A percentile compares a stretch with the other conserved stretches of the same genome.
phyloP scores from a whole-genome alignment of 208 protist species.

The Strigomonas culicis region DNA sequence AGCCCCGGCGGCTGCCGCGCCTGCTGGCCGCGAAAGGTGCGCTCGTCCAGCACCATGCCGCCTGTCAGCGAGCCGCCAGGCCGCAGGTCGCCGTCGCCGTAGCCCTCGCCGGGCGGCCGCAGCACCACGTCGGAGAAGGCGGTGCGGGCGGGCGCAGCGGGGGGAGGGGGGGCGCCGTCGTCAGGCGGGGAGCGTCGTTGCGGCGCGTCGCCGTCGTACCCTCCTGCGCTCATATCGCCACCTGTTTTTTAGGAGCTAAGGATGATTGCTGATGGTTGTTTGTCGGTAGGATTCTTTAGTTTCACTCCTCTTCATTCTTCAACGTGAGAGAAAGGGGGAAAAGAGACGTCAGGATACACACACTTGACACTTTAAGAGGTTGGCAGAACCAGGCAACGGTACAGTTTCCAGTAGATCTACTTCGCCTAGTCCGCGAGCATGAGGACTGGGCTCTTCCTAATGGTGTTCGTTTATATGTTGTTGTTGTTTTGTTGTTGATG shows the following conservation, averaged over 20 bases:
- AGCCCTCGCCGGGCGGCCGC: slow-evolving; percentile 50
- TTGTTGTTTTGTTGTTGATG: too few relatives aligned
- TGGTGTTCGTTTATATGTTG: not conserved
- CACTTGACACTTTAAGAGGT: slow-evolving; percentile 3
- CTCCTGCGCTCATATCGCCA: too few relatives aligned
- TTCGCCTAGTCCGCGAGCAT: not conserved
- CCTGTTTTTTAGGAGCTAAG: too few relatives aligned
- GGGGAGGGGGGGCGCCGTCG: too few relatives aligned
- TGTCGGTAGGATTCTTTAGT: too few relatives aligned
- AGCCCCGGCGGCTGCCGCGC: not conserved
- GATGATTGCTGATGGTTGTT: too few relatives aligned
- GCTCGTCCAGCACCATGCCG: slow-evolving; percentile 51
- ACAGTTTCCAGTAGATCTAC: not conserved
- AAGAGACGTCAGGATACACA: not conserved
- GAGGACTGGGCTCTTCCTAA: not conserved
- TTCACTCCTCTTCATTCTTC: too few relatives aligned
- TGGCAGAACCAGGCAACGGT: not conserved
- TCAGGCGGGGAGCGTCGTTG: too few relatives aligned
- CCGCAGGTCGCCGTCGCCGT: slow-evolving; percentile 68
- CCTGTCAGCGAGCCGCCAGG: slow-evolving; percentile 46
- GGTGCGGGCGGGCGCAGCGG: not conserved
- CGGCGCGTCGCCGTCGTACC: too few relatives aligned
- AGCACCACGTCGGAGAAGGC: slow-evolving; percentile 40
- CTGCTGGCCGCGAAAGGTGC: slow-evolving; percentile 25
- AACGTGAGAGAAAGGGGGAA: slow-evolving; percentile 2